A percentile compares a stretch with the other conserved stretches of the same genome.
Conservation (phyloP, 163 green algal species). For the Volvox carteri region DNA sequence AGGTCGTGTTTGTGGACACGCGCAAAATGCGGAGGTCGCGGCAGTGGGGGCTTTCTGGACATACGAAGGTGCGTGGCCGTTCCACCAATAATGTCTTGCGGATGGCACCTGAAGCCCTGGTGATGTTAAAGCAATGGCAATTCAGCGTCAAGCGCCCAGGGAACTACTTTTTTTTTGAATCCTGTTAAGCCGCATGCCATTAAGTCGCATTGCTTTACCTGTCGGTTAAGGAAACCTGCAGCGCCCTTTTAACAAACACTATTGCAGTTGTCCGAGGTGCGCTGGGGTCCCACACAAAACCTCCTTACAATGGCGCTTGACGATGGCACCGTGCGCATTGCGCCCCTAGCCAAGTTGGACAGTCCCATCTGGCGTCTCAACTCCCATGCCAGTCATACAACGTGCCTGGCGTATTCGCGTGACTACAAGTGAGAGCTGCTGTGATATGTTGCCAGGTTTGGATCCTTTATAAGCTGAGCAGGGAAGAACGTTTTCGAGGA, state of each 20-base stretch:
- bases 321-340: slow-evolving; percentile 48
- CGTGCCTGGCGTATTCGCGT: slow-evolving; percentile 32
- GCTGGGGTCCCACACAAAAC: slow-evolving; percentile 35
- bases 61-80: slow-evolving; percentile 39
- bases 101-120: no score
- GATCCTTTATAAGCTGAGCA: no score
- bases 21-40: slow-evolving; percentile 45
- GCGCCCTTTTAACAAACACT: background rate
- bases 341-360: slow-evolving; percentile 41
- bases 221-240: background rate
- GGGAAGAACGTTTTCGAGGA: no score
- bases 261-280: slow-evolving; percentile 48
- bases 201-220: background rate
- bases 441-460: no score
- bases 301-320: slow-evolving; percentile 50
- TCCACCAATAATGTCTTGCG: no score
- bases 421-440: slow-evolving; percentile 44
- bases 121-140: no score
- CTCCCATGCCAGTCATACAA: slow-evolving; percentile 37
- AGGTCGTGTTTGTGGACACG: slow-evolving; percentile 45
- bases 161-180: no score
- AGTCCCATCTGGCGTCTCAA: slow-evolving; percentile 43
- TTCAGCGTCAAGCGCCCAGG: no score
- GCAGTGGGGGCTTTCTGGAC: slow-evolving; percentile 34
- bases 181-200: no score